Conservation (phyloP, 2,329 filamentous ascomycete genomes). For the Orbilia ellipsospora region DNA sequence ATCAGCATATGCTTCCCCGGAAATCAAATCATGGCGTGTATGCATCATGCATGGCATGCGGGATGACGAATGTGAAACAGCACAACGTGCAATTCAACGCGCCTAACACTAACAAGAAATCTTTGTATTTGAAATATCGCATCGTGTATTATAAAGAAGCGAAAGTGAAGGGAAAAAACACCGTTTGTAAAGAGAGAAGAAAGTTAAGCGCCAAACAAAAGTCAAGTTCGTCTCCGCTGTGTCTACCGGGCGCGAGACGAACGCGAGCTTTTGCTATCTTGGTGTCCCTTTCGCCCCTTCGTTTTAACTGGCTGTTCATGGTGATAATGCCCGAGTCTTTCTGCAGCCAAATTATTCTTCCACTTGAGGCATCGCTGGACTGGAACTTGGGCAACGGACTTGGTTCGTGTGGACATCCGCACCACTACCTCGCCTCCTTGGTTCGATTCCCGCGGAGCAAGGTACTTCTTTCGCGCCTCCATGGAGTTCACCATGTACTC, state of each 20-base stretch:
- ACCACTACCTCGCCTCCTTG: constrained; percentile 66
- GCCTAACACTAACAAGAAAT: too few species aligned
- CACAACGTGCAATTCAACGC: not conserved
- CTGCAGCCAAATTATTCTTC: constrained; percentile 72
- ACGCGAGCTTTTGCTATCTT: constrained; percentile 31
- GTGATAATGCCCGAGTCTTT: constrained; percentile 71
- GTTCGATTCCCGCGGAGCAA: constrained; percentile 68
- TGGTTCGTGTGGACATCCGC: constrained; percentile 73
- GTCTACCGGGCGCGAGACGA: constrained; percentile 45
- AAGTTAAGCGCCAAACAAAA: constrained; percentile 6
- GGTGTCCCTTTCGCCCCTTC: constrained; percentile 58
- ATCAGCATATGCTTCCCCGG: constrained; percentile 23
- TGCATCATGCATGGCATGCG: constrained; percentile 2
- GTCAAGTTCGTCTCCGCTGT: constrained; percentile 2
- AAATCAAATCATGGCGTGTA: constrained; percentile 13
- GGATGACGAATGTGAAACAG: constrained; percentile 27
- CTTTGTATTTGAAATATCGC: too few species aligned
- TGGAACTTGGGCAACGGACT: constrained; percentile 68
- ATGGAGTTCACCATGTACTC: constrained; percentile 82
- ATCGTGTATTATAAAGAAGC: not conserved
- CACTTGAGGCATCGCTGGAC: constrained; percentile 72
- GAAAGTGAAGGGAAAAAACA: not conserved
- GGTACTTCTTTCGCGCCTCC: constrained; percentile 80
- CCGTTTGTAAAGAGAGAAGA: not conserved
- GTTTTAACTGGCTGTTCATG: constrained; percentile 68